Base-by-base conservation (phyloP, 1,284 basidiomycete species). In the Cryptococcus jaspeensis region DNA sequence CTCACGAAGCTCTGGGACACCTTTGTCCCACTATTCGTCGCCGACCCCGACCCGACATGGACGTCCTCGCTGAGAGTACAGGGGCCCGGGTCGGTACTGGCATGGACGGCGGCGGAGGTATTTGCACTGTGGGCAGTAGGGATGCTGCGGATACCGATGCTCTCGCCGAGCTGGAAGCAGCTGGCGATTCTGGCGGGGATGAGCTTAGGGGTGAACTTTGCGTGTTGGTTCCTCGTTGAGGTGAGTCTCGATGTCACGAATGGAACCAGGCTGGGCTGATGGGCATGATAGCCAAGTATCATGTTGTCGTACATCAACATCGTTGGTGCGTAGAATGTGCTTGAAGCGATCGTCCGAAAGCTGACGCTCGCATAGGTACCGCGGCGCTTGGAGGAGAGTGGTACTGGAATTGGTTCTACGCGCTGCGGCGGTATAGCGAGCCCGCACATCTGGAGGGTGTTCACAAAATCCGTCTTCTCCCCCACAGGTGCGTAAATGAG, bases 1-100 rank as follows among this genome's bases (percentile, higher is more conserved):
- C 61, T 66, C 2, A 71, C 67, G 54, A 77, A 77, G 61, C 44
- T 77, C 12, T 76, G 73, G 70, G 76, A 78, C 54, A 67, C 71
- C 1, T 50, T 76, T 20, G 63, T 67, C 9, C 69, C 73, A 3
- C 64, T 70, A 45, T 51, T 73, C 53, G 50, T 62, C 13, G 48
- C 58, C 22, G 61, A 67, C 43, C 60, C 66, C 9, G 70, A 72
- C 18, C 63, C 70, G 2, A 65, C 70, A 12, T 66, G 72, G 64
- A 64, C 68, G 5, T 66, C 63, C 2, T 25, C 53, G 7, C 43
- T 67, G 25, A 61, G 70, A n/a, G 59, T 73, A 36, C 54, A 55
- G 5, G 69, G 69, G 3, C 65, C 64, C 0, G 53, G 55, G 38
- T 66, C 67, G 5, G 67, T 71, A 2, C 38, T 52, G 16, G 28